These are phyloP conservation scores for Fusarium sp. DNA, from an alignment of 2,329 filamentous ascomycete species.

Conservation along the genomic window DNA sequence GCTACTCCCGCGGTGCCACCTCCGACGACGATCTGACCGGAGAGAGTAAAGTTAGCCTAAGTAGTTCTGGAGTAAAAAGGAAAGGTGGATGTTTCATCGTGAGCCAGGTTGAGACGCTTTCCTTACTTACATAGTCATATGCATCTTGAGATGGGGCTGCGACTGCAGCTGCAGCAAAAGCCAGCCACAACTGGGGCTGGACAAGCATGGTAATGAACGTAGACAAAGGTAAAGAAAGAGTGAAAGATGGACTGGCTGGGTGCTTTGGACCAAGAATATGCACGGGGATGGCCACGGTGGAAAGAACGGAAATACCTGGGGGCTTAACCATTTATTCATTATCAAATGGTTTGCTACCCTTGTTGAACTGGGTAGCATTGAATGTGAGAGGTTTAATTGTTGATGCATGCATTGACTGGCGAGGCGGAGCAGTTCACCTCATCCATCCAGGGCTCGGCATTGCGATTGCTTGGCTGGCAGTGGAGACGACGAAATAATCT, in stretches of 20 bases:
- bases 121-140: conserved; percentile 41
- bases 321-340: conserved; percentile 5
- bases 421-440: not conserved
- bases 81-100: not conserved
- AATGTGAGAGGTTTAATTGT: conserved; percentile 4
- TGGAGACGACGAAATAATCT: not conserved
- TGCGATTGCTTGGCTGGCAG: not conserved
- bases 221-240: conserved; percentile 1
- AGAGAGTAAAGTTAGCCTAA: not conserved
- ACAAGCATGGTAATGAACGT: conserved; percentile 27
- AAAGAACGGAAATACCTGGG: not conserved
- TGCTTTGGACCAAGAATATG: not conserved
- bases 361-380: not conserved
- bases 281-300: not conserved
- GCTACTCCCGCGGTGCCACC: conserved; percentile 51
- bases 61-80: not conserved
- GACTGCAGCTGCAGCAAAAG: conserved; percentile 28
- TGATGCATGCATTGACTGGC: not conserved
- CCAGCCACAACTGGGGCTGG: conserved; percentile 33
- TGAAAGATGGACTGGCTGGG: not conserved
- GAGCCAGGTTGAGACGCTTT: not conserved
- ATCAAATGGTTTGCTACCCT: not conserved
- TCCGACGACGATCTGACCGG: conserved; percentile 46
- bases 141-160: conserved; percentile 29
- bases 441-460: not conserved